These are phyloP conservation scores for Yarrowia deformans DNA, from an alignment of 805 yeast species.

Conservation along the genomic window DNA sequence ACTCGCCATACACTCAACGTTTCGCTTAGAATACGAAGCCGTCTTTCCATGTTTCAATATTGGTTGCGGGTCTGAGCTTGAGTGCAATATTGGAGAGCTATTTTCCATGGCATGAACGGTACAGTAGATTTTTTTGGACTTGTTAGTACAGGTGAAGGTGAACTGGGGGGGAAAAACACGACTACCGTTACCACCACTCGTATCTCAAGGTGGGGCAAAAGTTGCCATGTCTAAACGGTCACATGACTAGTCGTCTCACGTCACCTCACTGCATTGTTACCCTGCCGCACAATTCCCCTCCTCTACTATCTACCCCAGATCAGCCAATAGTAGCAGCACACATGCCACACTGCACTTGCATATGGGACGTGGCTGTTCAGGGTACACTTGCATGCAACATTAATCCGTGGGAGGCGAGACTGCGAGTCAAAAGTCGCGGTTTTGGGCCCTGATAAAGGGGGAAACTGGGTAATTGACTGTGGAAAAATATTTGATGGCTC, in stretches of 20 bases:
- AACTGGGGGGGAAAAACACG: too few relatives aligned
- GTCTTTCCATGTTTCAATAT: background rate
- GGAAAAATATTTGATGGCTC: conserved; percentile 10
- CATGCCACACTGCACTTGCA: conserved; percentile 15
- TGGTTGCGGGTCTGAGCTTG: background rate
- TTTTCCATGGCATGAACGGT: too few relatives aligned
- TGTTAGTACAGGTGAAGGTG: too few relatives aligned
- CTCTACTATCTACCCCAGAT: conserved; percentile 7
- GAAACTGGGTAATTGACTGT: background rate
- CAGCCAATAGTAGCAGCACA: conserved; percentile 27
- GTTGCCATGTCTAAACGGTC: too few relatives aligned
- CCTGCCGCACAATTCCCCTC: too few relatives aligned
- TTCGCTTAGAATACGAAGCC: conserved; percentile 13
- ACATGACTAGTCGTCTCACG: background rate
- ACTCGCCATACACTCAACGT: background rate
- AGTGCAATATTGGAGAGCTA: too few relatives aligned
- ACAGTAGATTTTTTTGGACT: too few relatives aligned
- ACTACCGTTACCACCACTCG: too few relatives aligned
- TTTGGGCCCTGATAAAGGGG: background rate
- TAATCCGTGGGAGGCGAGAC: conserved; percentile 26
- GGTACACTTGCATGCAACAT: conserved; percentile 37
- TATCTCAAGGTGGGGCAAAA: too few relatives aligned
- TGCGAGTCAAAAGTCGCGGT: background rate
- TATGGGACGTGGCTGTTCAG: conserved; percentile 12
- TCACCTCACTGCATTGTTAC: too few relatives aligned